Conservation (phyloP, 768 basidiomycete species). For the Agaricus sinodeliciosus region DNA sequence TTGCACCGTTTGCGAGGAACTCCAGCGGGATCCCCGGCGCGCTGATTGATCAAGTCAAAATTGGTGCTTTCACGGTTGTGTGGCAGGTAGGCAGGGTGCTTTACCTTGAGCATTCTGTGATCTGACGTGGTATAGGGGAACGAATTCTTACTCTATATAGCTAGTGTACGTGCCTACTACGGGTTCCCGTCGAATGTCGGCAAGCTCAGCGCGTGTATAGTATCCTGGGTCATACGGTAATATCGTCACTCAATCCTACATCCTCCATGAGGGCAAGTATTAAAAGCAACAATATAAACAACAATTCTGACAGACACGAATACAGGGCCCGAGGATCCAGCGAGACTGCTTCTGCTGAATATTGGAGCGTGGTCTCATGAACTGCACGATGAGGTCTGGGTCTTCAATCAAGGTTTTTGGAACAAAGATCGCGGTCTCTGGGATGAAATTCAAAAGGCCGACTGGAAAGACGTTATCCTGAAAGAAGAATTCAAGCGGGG, state of each 20-base stretch:
- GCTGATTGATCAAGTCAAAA: conserved; percentile 42
- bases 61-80: conserved; percentile 46
- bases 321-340: conserved; percentile 38
- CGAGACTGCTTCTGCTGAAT: conserved; percentile 44
- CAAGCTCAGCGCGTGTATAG: conserved; percentile 13
- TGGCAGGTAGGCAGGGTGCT: conserved; percentile 46
- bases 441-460: conserved; percentile 52
- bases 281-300: neutral
- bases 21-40: conserved; percentile 40
- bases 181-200: neutral
- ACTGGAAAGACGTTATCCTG: conserved; percentile 73
- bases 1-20: conserved; percentile 40
- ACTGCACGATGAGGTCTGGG: conserved; percentile 67
- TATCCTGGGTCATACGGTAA: conserved; percentile 25
- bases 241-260: conserved; percentile 29
- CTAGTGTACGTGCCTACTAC: conserved; percentile 33
- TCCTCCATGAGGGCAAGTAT: conserved; percentile 52
- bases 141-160: conserved; percentile 49
- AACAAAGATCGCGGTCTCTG: conserved; percentile 54
- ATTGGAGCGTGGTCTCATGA: conserved; percentile 45
- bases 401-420: conserved; percentile 72
- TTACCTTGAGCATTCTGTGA: neutral
- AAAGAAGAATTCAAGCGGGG: conserved; percentile 60
- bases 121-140: conserved; percentile 30
- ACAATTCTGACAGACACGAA: neutral